Evolutionary conservation across 2,329 filamentous ascomycete genomes (phyloP), one percentile per base, ranked within the genome.

Genomic region (Neophaeococcomyces mojaviensis): DNA sequence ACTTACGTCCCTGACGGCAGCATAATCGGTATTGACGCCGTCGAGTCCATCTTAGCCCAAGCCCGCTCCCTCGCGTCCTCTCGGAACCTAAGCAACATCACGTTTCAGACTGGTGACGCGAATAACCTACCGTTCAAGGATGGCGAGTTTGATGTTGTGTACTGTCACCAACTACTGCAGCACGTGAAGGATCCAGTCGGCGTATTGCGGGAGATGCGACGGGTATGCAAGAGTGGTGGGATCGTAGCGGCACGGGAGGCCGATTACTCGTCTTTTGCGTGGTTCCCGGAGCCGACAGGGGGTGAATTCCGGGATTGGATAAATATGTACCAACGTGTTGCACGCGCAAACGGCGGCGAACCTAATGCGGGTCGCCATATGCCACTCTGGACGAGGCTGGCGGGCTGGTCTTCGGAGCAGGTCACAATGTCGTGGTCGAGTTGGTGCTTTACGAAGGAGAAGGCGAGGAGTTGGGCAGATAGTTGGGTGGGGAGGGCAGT

Each of bases 91-190:
- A 49, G 45, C 12, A 68, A 68, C 44, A 51, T 67, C 12, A 53
- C 52, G 1, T 69, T 68, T 44, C 54, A 58, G 16, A 51, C 56
- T 15, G 63, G 62, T 10, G 62, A 68, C 61, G 70, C 68, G 5
- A 66, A 70, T 49, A 51, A 57, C 13, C 64, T 74, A 43, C 48
- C 62, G 2, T 71, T 67, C 36, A 51, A 63, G 2, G 71, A 79
- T 46, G 64, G 63, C 22, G 58, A 64, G 2, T 82, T 81, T 50
- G 79, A 82, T 53, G 59, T 82, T n/a, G 76, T 81, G 5, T 73
- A 75, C 54, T 71, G 69, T 19, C 74, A 79, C 54, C 77, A 81
- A 56, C 71, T 81, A 3, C 64, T 82, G 8, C 69, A 73, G 51
- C 78, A 82, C 59, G 61, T 81, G 3, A 59, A 63, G 18, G 66